A percentile compares a stretch with the other conserved stretches of the same genome.
phyloP scores from a whole-genome alignment of 371 early-diverging fungal genomes.

The Mortierella sp. region DNA sequence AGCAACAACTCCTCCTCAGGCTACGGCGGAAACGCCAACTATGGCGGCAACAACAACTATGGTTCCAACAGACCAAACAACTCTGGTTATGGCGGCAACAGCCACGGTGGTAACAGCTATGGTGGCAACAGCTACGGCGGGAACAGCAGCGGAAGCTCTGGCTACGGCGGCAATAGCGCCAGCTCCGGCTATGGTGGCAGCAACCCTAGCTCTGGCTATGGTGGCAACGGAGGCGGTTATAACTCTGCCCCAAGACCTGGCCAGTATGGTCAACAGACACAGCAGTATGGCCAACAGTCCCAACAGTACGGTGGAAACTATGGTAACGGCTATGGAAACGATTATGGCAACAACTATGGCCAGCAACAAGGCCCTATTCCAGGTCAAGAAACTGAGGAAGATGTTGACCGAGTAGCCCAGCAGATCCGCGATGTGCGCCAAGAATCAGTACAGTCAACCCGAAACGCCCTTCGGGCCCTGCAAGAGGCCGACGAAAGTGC shows the following conservation, averaged over 20 bases:
- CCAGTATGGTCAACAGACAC: slow-evolving; percentile 46
- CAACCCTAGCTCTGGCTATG: slow-evolving; percentile 10
- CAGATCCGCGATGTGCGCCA: slow-evolving; percentile 79
- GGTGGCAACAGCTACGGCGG: slow-evolving; percentile 34
- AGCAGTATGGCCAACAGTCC: slow-evolving; percentile 51
- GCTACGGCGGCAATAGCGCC: slow-evolving; percentile 31
- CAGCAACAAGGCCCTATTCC: slow-evolving; percentile 31
- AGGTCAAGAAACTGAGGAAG: slow-evolving; percentile 74
- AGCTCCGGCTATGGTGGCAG: slow-evolving; percentile 23
- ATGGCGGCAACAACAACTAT: slow-evolving; percentile 13
- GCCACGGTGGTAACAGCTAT: slow-evolving; percentile 37
- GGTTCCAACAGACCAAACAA: slow-evolving; percentile 2
- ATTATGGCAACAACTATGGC: slow-evolving; percentile 32
- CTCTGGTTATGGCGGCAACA: slow-evolving; percentile 35
- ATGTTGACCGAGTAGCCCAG: slow-evolving; percentile 69
- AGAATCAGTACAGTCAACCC: slow-evolving; percentile 80
- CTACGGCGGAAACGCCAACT: slow-evolving; percentile 27
- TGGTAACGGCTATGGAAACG: slow-evolving; percentile 31
- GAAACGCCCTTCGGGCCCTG: slow-evolving; percentile 76
- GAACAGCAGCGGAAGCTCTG: slow-evolving; percentile 18
- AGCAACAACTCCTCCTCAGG: slow-evolving; percentile 11
- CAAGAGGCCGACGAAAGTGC: slow-evolving; percentile 76
- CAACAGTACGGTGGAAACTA: slow-evolving; percentile 40
- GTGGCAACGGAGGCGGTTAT: slow-evolving; percentile 2
- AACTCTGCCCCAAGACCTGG: slow-evolving; percentile 17